Percentiles rank a stretch among this genome's conserved stretches.
Conservation (phyloP, 805 yeast genomes). For the Metschnikowia shivogae region DNA sequence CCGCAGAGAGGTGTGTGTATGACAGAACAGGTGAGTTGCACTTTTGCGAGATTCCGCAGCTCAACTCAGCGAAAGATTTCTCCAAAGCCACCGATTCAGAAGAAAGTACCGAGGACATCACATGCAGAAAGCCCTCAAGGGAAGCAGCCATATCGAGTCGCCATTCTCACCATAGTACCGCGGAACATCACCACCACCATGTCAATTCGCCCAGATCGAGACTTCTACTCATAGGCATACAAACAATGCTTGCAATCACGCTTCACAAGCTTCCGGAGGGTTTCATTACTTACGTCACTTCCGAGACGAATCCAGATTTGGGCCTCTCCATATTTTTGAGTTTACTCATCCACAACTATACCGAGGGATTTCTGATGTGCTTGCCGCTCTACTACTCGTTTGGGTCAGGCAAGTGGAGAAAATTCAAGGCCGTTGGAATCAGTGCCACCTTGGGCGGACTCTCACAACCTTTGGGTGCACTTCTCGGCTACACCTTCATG, state of each 20-base stretch:
- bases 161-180: slow-evolving; percentile 12
- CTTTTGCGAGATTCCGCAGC: slow-evolving; percentile 39
- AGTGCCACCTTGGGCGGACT: slow-evolving; percentile 73
- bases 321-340: slow-evolving; percentile 83
- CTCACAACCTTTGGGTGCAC: slow-evolving; percentile 88
- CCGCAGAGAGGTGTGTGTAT: slow-evolving; percentile 34
- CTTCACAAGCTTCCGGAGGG: slow-evolving; percentile 96
- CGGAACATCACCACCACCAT: slow-evolving; percentile 70
- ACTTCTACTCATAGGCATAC: slow-evolving; percentile 82
- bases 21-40: slow-evolving; percentile 24
- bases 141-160: background rate
- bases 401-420: slow-evolving; percentile 33
- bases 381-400: slow-evolving; percentile 82
- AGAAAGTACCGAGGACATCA: background rate
- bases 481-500: slow-evolving; percentile 55
- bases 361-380: slow-evolving; percentile 94
- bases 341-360: slow-evolving; percentile 81
- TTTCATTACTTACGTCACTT: slow-evolving; percentile 77
- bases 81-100: background rate
- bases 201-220: slow-evolving; percentile 72
- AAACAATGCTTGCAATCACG: slow-evolving; percentile 82
- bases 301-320: slow-evolving; percentile 55
- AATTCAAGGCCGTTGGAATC: slow-evolving; percentile 55
- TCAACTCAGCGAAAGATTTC: slow-evolving; percentile 5
- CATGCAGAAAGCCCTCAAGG: background rate